These are phyloP conservation scores for Phlebiopsis gigantea DNA, from an alignment of 768 basidiomycete genomes.

Conservation along the genomic window DNA sequence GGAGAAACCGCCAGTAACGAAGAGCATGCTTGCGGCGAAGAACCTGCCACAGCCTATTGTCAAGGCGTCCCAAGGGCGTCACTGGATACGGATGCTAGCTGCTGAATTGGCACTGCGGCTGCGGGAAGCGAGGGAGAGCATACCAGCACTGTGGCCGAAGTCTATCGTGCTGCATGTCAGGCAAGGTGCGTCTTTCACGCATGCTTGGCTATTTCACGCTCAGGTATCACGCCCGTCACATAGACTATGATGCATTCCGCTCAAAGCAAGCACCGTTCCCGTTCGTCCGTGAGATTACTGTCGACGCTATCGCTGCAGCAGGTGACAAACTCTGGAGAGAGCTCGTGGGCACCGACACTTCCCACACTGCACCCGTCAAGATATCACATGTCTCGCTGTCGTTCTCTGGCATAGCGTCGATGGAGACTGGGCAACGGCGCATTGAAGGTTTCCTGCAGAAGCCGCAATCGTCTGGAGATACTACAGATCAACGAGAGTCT, in stretches of 20 bases:
- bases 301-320: conserved; percentile 69
- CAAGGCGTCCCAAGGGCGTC: conserved; percentile 67
- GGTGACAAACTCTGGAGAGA: conserved; percentile 87
- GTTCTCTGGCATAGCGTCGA: conserved; percentile 72
- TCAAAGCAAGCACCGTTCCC: conserved; percentile 90
- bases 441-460: conserved; percentile 82
- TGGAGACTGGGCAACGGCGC: conserved; percentile 75
- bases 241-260: conserved; percentile 60
- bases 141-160: conserved; percentile 87
- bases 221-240: too few relatives aligned
- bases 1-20: conserved; percentile 71
- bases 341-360: conserved; percentile 51
- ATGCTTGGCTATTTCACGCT: too few relatives aligned
- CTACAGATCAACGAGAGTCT: background rate
- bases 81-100: conserved; percentile 90
- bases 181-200: conserved; percentile 42
- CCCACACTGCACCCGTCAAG: conserved; percentile 38
- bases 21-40: conserved; percentile 97
- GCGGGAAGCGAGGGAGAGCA: conserved; percentile 68
- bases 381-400: conserved; percentile 68
- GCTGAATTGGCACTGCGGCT: conserved; percentile 86
- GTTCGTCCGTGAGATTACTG: conserved; percentile 65
- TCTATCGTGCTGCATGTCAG: conserved; percentile 76
- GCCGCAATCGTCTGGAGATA: conserved; percentile 19
- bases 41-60: conserved; percentile 80